Percentiles rank a stretch among this genome's conserved stretches.
These are phyloP conservation scores for Fusarium stilboides DNA, from an alignment of 2,329 filamentous ascomycete genomes.

Conservation along the genomic window DNA sequence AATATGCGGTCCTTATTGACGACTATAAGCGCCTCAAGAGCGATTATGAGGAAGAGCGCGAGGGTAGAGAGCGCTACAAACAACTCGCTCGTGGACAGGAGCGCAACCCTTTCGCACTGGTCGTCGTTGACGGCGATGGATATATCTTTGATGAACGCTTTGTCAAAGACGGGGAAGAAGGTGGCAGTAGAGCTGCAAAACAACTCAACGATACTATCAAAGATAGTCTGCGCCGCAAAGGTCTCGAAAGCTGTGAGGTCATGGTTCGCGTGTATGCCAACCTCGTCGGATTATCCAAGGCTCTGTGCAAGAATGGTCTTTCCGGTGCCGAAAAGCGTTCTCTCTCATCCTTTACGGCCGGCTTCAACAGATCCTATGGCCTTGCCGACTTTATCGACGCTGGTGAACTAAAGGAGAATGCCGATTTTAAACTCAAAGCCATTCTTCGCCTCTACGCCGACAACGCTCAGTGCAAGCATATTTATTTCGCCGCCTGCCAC, in stretches of 20 bases:
- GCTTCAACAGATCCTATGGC: slow-evolving; percentile 70
- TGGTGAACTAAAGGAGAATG: slow-evolving; percentile 72
- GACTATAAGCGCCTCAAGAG: slow-evolving; percentile 70
- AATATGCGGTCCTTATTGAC: slow-evolving; percentile 60
- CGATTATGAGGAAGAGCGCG: slow-evolving; percentile 71
- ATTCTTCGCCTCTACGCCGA: slow-evolving; percentile 66
- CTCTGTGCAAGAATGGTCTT: slow-evolving; percentile 62
- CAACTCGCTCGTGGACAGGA: slow-evolving; percentile 64
- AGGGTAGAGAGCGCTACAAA: slow-evolving; percentile 69
- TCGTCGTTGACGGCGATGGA: slow-evolving; percentile 74
- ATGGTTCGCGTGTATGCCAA: slow-evolving; percentile 72
- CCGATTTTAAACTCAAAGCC: slow-evolving; percentile 72
- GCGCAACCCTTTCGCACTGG: slow-evolving; percentile 71
- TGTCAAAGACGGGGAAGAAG: slow-evolving; percentile 64
- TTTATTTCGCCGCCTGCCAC: slow-evolving; percentile 75
- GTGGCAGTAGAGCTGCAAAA: slow-evolving; percentile 69
- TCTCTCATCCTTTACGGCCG: slow-evolving; percentile 68
- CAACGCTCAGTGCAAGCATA: slow-evolving; percentile 74
- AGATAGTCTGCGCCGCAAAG: slow-evolving; percentile 62
- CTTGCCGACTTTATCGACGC: slow-evolving; percentile 75
- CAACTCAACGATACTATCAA: slow-evolving; percentile 67
- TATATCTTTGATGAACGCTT: slow-evolving; percentile 68
- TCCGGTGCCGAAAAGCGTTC: slow-evolving; percentile 69
- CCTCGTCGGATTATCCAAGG: slow-evolving; percentile 66
- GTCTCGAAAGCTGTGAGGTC: slow-evolving; percentile 66